Conservation (phyloP, 2,329 filamentous ascomycete species). For the Parastagonospora nodorum region DNA sequence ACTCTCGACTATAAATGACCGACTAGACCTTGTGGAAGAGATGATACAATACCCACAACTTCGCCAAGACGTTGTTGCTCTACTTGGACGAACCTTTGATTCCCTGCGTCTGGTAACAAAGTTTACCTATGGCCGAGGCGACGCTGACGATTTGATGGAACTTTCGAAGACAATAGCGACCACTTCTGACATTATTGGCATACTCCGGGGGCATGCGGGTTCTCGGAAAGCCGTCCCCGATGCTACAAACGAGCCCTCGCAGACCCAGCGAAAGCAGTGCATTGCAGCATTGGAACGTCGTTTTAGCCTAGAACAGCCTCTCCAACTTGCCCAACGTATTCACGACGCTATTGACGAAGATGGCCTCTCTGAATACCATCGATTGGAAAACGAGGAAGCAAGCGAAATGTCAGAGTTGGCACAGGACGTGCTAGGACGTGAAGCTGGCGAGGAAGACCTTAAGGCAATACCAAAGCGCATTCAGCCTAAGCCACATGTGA, state of each 20-base stretch:
- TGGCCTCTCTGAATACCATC: slow-evolving; percentile 79
- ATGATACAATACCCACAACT: slow-evolving; percentile 71
- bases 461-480: slow-evolving; percentile 44
- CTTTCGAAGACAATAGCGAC: slow-evolving; percentile 80
- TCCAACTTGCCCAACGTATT: slow-evolving; percentile 72
- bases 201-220: slow-evolving; percentile 27
- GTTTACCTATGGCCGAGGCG: slow-evolving; percentile 89
- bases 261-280: slow-evolving; percentile 28
- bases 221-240: slow-evolving; percentile 22
- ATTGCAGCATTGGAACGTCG: slow-evolving; percentile 56
- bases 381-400: slow-evolving; percentile 73
- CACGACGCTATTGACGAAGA: slow-evolving; percentile 87
- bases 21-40: slow-evolving; percentile 79
- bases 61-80: slow-evolving; percentile 68
- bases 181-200: slow-evolving; percentile 66
- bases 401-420: slow-evolving; percentile 74
- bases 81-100: slow-evolving; percentile 79
- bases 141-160: slow-evolving; percentile 85
- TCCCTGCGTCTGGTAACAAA: slow-evolving; percentile 90
- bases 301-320: slow-evolving; percentile 70
- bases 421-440: slow-evolving; percentile 68
- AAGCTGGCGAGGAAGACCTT: slow-evolving; percentile 66
- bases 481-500: slow-evolving; percentile 41
- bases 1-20: slow-evolving; percentile 73
- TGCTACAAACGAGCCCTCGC: slow-evolving; percentile 8